A percentile compares a stretch with the other conserved stretches of the same genome.
phyloP scores from a whole-genome alignment of 169 alveolate species.

The Eimeria tenella region DNA sequence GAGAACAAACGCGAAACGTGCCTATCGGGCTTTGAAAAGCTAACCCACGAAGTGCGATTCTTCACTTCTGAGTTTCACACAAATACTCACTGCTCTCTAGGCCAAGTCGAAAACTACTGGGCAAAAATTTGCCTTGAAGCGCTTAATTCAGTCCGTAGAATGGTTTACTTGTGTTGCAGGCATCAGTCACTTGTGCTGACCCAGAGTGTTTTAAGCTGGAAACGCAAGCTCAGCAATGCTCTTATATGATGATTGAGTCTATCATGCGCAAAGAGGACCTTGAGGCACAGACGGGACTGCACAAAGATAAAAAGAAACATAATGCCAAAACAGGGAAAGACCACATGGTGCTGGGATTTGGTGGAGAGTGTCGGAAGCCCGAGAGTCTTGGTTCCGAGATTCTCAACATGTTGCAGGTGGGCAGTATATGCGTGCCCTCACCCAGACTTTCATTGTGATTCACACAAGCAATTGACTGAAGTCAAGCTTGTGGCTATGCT shows the following conservation, averaged over 20 bases:
- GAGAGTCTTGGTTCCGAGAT: constrained; percentile 49
- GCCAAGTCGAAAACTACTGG: neutral
- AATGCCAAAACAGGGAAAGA: neutral
- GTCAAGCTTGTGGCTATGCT: neutral
- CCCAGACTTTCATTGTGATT: neutral
- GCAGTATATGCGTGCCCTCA: neutral
- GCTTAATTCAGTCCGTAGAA: neutral
- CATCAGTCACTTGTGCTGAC: constrained; percentile 55
- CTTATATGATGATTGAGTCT: constrained; percentile 45
- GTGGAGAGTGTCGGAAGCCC: constrained; percentile 43
- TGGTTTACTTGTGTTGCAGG: neutral
- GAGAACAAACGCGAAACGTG: constrained; percentile 62
- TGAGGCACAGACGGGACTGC: neutral
- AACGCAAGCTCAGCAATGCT: constrained; percentile 54
- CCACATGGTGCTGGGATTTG: constrained; percentile 65
- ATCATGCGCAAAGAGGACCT: constrained; percentile 67
- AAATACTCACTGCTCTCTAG: no score
- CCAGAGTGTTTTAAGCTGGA: constrained; percentile 72
- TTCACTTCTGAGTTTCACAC: neutral
- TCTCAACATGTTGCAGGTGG: constrained; percentile 59
- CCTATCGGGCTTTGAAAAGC: constrained; percentile 76
- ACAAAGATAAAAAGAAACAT: neutral
- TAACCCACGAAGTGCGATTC: constrained; percentile 18
- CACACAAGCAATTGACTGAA: neutral
- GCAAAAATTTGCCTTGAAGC: neutral